Conservation (phyloP, 23 red algal genomes). For the Gracilaria domingensis region DNA sequence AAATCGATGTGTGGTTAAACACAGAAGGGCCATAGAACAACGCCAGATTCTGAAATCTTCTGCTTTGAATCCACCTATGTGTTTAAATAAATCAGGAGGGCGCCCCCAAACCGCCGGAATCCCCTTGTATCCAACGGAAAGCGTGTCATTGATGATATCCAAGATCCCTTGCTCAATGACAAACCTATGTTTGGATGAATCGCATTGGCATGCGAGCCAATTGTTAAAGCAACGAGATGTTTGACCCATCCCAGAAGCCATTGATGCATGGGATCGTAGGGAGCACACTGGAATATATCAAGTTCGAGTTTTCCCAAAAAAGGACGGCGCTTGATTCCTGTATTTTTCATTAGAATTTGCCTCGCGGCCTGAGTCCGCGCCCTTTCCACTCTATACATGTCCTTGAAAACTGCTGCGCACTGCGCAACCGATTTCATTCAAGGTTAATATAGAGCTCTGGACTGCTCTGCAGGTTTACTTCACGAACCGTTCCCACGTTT, state of each 20-base stretch:
- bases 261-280: constrained; percentile 27
- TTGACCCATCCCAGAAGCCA: constrained; percentile 22
- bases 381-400: not conserved
- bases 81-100: constrained; percentile 11
- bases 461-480: too few relatives aligned
- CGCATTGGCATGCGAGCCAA: not conserved
- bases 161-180: not conserved
- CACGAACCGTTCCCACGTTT: not conserved
- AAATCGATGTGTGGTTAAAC: not conserved
- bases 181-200: too few relatives aligned
- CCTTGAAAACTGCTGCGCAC: not conserved
- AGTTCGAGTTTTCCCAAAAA: not conserved
- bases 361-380: not conserved
- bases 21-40: not conserved
- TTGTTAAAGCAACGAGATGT: not conserved
- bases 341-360: not conserved
- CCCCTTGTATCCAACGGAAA: not conserved
- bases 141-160: not conserved
- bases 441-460: not conserved
- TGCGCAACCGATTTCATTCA: not conserved
- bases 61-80: not conserved
- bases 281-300: not conserved
- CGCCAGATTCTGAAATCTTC: constrained; percentile 26
- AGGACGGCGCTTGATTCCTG: not conserved
- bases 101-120: constrained; percentile 2